Conservation (phyloP, 2,329 filamentous ascomycete species). For the Fusarium lateritium region DNA sequence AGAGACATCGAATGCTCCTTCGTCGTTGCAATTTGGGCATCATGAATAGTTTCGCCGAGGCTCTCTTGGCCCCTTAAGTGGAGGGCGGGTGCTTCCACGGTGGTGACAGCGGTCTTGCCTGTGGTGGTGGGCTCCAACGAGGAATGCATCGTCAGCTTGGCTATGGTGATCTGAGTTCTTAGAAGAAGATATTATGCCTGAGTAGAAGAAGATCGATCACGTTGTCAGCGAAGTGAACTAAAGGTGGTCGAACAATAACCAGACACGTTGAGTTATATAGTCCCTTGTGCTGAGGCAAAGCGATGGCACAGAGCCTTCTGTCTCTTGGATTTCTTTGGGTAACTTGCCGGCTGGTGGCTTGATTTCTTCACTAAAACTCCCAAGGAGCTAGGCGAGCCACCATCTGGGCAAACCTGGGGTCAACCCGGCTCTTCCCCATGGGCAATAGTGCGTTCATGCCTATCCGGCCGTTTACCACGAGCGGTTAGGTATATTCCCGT, state of each 20-base stretch:
- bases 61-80: neutral
- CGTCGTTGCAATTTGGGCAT: constrained; percentile 25
- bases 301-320: neutral
- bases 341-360: neutral
- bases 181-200: neutral
- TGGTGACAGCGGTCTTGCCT: neutral
- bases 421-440: neutral
- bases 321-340: neutral
- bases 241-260: neutral
- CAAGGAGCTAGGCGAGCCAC: neutral
- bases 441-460: neutral
- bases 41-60: constrained; percentile 9
- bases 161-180: neutral
- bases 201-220: neutral
- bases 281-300: neutral
- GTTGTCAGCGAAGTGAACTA: neutral
- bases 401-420: neutral
- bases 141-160: neutral
- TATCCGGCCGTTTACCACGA: neutral
- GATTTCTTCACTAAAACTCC: neutral
- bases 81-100: neutral
- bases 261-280: neutral
- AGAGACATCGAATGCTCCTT: constrained; percentile 53
- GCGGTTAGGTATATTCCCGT: neutral
- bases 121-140: neutral